Evolutionary conservation across 1,284 basidiomycete genomes (phyloP), one percentile per base, ranked within the genome.

Genomic region (Boletus albobrunnescens): DNA sequence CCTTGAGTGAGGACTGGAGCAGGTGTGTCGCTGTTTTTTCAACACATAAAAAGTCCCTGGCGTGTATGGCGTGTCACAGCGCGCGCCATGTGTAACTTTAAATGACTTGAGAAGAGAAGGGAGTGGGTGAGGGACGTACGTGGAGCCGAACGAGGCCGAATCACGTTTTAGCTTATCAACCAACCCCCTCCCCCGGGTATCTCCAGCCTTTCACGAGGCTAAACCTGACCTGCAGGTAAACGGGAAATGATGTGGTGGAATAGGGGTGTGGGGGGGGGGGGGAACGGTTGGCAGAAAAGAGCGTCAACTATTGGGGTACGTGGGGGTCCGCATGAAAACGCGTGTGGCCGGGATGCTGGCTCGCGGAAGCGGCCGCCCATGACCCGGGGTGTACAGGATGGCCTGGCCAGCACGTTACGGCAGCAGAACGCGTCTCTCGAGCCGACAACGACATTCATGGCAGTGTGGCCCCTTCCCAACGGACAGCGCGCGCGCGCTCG

Each of bases 311-410:
- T 35, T 32, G 30, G 26, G 30, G 39, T 30, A 41, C 38, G 53
- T 45, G 39, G 54, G 31, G 41, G 24, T 27, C 35, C 38, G 24
- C n/a, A 32, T 14, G 31, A 33, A 16, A 42, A 26, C 31, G 16
- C 36, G 31, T 46, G 35, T 27, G 51, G 51, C 27, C 17, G n/a
- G 32, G 23, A 37, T 49, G 44, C 37, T 40, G 38, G 35, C 37
- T 51, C 38, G 41, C 54, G 39, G 55, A 58, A 53, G 46, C 47
- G 55, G 59, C 40, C 36, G 44, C 46, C 46, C 48, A 62, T 37
- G 33, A 16, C n/a, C 24, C 32, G n/a, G 36, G 38, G 32, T n/a
- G 31, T 36, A 61, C 56, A 60, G 55, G 40, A 56, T 60, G 59
- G 56, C 46, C 9, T 22, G 49, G 20, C 32, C n/a, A n/a, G n/a